These are phyloP conservation scores for Eucalyptus polyanthemos DNA, from an alignment of 345 rosid genomes.

Conservation along the genomic window DNA sequence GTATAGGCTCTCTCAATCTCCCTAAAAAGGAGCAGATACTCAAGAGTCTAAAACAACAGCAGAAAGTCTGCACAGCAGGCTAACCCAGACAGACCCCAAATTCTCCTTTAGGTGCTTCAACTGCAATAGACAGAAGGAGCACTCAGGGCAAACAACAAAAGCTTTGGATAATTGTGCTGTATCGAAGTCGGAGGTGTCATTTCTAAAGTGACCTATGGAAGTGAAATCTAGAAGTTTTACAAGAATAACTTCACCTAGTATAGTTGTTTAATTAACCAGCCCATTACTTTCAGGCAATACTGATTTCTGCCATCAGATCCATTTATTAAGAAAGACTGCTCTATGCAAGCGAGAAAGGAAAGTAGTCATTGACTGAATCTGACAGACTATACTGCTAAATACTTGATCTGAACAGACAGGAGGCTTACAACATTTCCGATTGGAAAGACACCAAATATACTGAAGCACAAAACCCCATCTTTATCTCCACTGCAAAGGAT, in stretches of 20 bases:
- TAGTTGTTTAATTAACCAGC: neutral
- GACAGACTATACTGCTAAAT: neutral
- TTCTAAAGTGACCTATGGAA: neutral
- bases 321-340: neutral
- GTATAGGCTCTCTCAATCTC: neutral
- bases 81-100: neutral
- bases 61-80: neutral
- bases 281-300: neutral
- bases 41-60: neutral
- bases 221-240: neutral
- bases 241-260: neutral
- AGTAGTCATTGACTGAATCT: neutral
- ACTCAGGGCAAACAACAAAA: neutral
- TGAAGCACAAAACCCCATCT: slow-evolving; percentile 78
- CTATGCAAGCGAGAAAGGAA: neutral
- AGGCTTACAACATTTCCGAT: slow-evolving; percentile 80
- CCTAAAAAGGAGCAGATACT: neutral
- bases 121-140: neutral
- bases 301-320: neutral
- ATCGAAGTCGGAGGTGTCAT: neutral
- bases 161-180: neutral
- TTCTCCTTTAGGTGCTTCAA: neutral
- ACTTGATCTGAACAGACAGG: neutral
- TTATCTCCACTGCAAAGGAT: slow-evolving; percentile 80
- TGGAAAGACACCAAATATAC: slow-evolving; percentile 88